A percentile compares a stretch with the other conserved stretches of the same genome.
These are phyloP conservation scores for Lichenothelia convexa DNA, from an alignment of 495 filamentous ascomycete species.

Conservation along the genomic window DNA sequence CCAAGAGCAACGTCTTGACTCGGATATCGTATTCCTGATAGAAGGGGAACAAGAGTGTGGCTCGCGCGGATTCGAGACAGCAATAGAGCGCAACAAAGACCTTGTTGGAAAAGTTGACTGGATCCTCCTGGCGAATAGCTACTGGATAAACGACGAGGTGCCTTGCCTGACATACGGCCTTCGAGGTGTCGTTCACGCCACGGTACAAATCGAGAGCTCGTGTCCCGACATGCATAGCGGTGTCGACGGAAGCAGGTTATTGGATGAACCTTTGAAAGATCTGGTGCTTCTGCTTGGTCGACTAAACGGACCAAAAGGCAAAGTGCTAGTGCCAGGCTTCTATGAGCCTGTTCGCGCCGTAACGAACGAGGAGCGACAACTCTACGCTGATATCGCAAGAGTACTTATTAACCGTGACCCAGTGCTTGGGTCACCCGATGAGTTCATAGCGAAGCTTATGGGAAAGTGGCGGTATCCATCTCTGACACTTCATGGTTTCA, in stretches of 20 bases:
- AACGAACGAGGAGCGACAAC: constrained; percentile 54
- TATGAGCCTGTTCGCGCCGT: constrained; percentile 65
- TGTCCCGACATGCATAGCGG: constrained; percentile 87
- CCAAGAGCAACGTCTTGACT: constrained; percentile 55
- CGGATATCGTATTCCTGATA: constrained; percentile 81
- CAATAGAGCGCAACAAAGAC: constrained; percentile 58
- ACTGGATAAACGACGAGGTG: constrained; percentile 92
- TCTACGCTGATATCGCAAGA: constrained; percentile 68
- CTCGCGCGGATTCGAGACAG: constrained; percentile 69
- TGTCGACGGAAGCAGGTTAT: constrained; percentile 75
- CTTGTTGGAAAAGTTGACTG: constrained; percentile 81
- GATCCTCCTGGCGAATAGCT: constrained; percentile 88
- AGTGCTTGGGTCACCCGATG: constrained; percentile 43
- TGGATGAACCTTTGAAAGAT: constrained; percentile 83
- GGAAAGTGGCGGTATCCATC: constrained; percentile 92
- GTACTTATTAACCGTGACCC: constrained; percentile 56
- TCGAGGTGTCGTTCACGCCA: constrained; percentile 87
- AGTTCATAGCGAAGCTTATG: constrained; percentile 63
- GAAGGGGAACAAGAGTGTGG: constrained; percentile 96
- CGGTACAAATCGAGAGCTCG: constrained; percentile 63
- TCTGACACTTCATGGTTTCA: constrained; percentile 79
- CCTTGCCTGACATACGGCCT: constrained; percentile 92
- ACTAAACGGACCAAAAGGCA: constrained; percentile 51
- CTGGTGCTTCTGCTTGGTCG: constrained; percentile 62
- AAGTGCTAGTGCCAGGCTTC: constrained; percentile 54